These are phyloP conservation scores for Protomyces gravidus DNA, from an alignment of 1,139 yeast species.

Conservation along the genomic window DNA sequence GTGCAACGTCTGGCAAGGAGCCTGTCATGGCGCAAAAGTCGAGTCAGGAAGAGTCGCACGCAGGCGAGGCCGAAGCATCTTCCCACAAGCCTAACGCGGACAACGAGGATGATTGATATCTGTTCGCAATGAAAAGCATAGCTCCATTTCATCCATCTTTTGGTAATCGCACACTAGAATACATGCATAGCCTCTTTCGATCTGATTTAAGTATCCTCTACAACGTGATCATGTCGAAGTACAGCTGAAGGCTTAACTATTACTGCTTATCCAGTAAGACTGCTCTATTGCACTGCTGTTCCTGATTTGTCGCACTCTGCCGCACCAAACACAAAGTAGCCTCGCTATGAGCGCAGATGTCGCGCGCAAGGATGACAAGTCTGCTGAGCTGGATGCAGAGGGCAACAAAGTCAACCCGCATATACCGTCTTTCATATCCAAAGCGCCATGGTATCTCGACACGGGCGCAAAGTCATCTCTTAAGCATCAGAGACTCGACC, in stretches of 20 bases:
- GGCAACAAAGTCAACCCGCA: slow-evolving; percentile 43
- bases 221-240: too few species aligned
- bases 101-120: slow-evolving; percentile 2
- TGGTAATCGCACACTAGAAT: too few species aligned
- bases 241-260: too few species aligned
- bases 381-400: slow-evolving; percentile 39
- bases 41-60: background rate
- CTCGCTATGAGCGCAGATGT: background rate
- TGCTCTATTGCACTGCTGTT: too few species aligned
- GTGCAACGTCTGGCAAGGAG: slow-evolving; percentile 18
- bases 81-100: too few species aligned
- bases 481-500: slow-evolving; percentile 50
- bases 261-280: too few species aligned
- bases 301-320: too few species aligned
- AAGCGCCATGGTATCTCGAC: slow-evolving; percentile 52
- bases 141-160: too few species aligned
- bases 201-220: too few species aligned
- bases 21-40: background rate
- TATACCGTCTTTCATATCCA: slow-evolving; percentile 46
- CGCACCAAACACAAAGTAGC: too few species aligned
- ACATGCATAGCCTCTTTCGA: too few species aligned
- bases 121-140: too few species aligned
- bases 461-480: slow-evolving; percentile 44
- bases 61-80: background rate
- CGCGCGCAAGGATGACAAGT: slow-evolving; percentile 6